Conservation (phyloP, 2,329 filamentous ascomycete genomes). For the Emydomyces testavorans region DNA sequence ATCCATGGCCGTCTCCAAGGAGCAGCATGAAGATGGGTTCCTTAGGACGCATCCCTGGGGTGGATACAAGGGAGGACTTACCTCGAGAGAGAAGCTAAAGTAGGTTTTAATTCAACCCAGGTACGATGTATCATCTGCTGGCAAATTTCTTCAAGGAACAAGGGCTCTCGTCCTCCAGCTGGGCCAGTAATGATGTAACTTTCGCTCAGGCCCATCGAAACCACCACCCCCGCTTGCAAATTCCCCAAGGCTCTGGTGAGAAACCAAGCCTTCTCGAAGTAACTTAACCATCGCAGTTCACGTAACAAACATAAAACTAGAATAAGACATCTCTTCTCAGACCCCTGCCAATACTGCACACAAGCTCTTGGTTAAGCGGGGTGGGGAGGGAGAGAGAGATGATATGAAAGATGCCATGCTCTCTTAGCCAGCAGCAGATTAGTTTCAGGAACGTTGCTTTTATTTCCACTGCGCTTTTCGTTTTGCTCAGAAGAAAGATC, state of each 20-base stretch:
- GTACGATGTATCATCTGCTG: conserved; percentile 4
- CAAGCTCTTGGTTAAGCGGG: not conserved
- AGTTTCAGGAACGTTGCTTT: conserved; percentile 13
- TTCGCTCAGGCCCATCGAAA: too few relatives aligned
- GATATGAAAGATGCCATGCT: not conserved
- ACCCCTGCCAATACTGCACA: conserved; percentile 7
- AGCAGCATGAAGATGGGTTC: not conserved
- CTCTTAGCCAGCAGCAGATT: not conserved
- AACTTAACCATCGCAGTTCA: too few relatives aligned
- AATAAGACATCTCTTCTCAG: not conserved
- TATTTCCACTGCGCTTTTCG: conserved; percentile 11
- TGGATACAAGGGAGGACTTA: conserved; percentile 3
- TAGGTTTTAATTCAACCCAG: not conserved
- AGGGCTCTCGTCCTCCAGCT: too few relatives aligned
- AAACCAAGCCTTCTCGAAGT: too few relatives aligned
- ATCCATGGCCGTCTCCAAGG: not conserved
- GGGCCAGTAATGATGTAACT: too few relatives aligned
- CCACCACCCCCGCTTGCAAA: too few relatives aligned
- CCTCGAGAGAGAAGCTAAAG: not conserved
- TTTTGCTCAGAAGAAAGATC: too few relatives aligned
- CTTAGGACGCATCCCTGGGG: too few relatives aligned
- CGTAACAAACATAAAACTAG: not conserved
- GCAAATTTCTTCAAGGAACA: conserved; percentile 1
- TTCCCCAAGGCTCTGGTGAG: too few relatives aligned
- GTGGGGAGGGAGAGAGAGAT: not conserved